Evolutionary conservation across 768 basidiomycete species (phyloP).

Genomic region (Termitomyces heimii): DNA sequence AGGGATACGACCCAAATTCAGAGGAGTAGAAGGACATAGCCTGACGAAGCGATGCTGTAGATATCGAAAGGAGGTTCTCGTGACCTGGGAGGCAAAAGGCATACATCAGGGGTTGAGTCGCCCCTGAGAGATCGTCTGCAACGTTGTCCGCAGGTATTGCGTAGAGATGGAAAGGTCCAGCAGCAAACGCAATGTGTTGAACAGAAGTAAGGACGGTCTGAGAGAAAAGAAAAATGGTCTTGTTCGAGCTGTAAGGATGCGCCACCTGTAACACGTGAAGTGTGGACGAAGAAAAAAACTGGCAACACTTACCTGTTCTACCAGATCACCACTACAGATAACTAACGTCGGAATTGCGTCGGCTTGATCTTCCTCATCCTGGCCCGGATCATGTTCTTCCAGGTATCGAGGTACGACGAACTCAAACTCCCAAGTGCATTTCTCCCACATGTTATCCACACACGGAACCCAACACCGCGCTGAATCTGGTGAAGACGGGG

Average conservation of each 20-base stretch:
- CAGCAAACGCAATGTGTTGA: slow-evolving; percentile 96
- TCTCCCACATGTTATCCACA: slow-evolving; percentile 90
- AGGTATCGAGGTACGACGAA: slow-evolving; percentile 86
- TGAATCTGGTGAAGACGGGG: slow-evolving; percentile 79
- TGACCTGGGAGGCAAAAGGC: slow-evolving; percentile 92
- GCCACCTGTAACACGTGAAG: slow-evolving; percentile 52
- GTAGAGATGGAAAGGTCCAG: slow-evolving; percentile 86
- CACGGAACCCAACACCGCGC: slow-evolving; percentile 99
- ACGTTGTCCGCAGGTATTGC: slow-evolving; percentile 58
- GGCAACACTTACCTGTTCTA: slow-evolving; percentile 70
- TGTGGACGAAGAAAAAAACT: slow-evolving; percentile 2
- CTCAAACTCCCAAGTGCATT: slow-evolving; percentile 98
- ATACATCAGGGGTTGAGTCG: slow-evolving; percentile 72
- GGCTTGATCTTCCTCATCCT: slow-evolving; percentile 45
- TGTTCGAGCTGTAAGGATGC: slow-evolving; percentile 90
- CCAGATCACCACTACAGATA: slow-evolving; percentile 89
- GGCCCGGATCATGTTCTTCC: slow-evolving; percentile 48
- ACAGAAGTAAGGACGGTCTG: slow-evolving; percentile 84
- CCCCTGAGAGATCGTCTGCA: slow-evolving; percentile 56
- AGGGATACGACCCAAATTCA: slow-evolving; percentile 95
- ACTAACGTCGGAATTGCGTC: slow-evolving; percentile 78
- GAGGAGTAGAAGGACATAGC: slow-evolving; percentile 91
- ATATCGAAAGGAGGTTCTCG: slow-evolving; percentile 61
- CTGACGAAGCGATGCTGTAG: slow-evolving; percentile 72
- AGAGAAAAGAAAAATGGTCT: slow-evolving; percentile 90